Percentiles rank a stretch among this genome's conserved stretches.
Conservation (phyloP, 148 eudicot genomes). For the Nepenthes mirabilis region DNA sequence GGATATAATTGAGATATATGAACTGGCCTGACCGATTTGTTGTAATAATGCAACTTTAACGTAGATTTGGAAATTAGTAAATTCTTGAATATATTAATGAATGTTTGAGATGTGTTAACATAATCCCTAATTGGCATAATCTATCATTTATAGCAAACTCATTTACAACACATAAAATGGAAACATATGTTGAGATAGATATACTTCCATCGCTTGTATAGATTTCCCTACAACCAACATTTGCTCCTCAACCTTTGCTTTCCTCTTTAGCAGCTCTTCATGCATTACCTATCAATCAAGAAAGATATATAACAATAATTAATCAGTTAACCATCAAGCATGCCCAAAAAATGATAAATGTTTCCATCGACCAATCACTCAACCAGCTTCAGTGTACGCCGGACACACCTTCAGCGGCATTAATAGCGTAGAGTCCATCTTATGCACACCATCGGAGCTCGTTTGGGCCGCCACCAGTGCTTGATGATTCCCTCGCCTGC, state of each 20-base stretch:
- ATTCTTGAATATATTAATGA: no score
- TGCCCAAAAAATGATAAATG: not conserved
- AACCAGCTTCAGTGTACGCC: not conserved
- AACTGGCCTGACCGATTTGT: no score
- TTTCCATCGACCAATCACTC: no score
- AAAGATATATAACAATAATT: not conserved
- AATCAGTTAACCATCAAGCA: not conserved
- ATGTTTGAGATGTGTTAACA: no score
- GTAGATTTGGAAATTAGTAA: no score
- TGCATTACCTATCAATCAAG: conserved; percentile 11
- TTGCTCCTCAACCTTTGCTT: conserved; percentile 23
- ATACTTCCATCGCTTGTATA: conserved; percentile 21
- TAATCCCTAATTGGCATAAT: no score
- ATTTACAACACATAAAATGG: no score
- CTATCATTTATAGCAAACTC: no score
- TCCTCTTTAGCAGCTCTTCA: conserved; percentile 22
- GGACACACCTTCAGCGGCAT: conserved; percentile 19
- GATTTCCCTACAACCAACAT: conserved; percentile 16
- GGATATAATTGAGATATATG: no score
- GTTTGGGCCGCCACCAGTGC: conserved; percentile 1
- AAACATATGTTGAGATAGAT: no score
- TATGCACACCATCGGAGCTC: conserved; percentile 6
- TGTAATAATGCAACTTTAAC: no score
- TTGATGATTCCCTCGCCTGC: conserved; percentile 7
- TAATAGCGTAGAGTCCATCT: not conserved